Conservation (phyloP, 257 asterid genomes). For the Knoxia roxburghii region DNA sequence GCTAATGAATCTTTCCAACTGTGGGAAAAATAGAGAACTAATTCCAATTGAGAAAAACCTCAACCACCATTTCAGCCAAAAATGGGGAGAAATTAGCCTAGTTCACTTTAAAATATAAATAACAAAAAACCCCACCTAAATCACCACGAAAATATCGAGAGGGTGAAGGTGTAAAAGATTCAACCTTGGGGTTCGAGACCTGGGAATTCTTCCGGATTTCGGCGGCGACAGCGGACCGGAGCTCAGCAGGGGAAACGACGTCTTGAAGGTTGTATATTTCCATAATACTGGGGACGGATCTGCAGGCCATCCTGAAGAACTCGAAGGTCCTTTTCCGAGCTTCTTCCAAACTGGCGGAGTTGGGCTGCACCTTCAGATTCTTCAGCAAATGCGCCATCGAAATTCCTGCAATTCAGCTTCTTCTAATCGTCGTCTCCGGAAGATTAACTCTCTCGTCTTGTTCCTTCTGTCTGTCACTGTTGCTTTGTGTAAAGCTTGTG, state of each 20-base stretch:
- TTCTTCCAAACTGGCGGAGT: constrained; percentile 63
- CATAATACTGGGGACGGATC: constrained; percentile 80
- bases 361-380: constrained; percentile 64
- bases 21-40: too few relatives aligned
- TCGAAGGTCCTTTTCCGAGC: constrained; percentile 74
- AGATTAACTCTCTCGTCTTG: too few relatives aligned
- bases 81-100: neutral
- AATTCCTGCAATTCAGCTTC: too few relatives aligned
- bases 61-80: too few relatives aligned
- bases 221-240: constrained; percentile 61
- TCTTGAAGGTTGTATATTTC: constrained; percentile 69
- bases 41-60: too few relatives aligned
- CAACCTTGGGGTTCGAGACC: constrained; percentile 69
- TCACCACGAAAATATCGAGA: too few relatives aligned
- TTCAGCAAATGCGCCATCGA: constrained; percentile 14
- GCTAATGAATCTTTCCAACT: too few relatives aligned
- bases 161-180: neutral
- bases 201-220: constrained; percentile 72
- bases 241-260: constrained; percentile 62
- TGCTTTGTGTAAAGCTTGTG: neutral
- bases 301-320: constrained; percentile 75
- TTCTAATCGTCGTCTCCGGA: neutral
- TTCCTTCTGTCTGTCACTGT: neutral
- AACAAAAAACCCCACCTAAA: neutral
- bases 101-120: neutral